Evolutionary conservation across 1,139 yeast species (phyloP).

Genomic region (Saccharomyces hybrid): DNA sequence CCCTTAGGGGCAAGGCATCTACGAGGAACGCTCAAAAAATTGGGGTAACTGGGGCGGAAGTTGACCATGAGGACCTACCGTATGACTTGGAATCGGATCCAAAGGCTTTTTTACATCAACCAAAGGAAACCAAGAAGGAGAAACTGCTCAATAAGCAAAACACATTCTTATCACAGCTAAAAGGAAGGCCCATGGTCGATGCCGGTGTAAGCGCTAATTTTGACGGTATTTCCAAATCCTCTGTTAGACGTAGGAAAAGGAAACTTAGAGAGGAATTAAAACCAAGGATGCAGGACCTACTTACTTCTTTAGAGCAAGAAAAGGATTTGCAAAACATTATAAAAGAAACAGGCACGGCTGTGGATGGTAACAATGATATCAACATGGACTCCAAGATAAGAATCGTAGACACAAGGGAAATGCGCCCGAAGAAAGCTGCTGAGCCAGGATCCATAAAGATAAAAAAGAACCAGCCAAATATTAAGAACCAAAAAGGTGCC

Average conservation of each 20-base stretch:
- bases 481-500: constrained; percentile 50
- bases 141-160: constrained; percentile 37
- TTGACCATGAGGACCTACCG: constrained; percentile 11
- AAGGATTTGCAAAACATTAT: constrained; percentile 20
- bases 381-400: constrained; percentile 15
- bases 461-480: constrained; percentile 51
- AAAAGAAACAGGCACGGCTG: constrained; percentile 7
- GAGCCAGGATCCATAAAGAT: constrained; percentile 22
- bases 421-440: constrained; percentile 20
- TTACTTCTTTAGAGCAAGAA: constrained; percentile 41
- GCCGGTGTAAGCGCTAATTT: constrained; percentile 17
- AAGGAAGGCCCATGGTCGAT: constrained; percentile 31
- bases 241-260: constrained; percentile 57
- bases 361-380: constrained; percentile 11
- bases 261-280: constrained; percentile 53
- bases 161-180: constrained; percentile 29
- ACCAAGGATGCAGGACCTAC: constrained; percentile 59
- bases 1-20: constrained; percentile 38
- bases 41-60: constrained; percentile 5
- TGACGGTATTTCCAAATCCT: constrained; percentile 49
- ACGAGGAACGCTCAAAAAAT: constrained; percentile 14
- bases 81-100: constrained; percentile 23
- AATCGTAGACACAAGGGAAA: constrained; percentile 10
- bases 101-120: constrained; percentile 49
- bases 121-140: constrained; percentile 47